phyloP scores from a whole-genome alignment of 75 land plant species.

The Cryptomeria japonica region DNA sequence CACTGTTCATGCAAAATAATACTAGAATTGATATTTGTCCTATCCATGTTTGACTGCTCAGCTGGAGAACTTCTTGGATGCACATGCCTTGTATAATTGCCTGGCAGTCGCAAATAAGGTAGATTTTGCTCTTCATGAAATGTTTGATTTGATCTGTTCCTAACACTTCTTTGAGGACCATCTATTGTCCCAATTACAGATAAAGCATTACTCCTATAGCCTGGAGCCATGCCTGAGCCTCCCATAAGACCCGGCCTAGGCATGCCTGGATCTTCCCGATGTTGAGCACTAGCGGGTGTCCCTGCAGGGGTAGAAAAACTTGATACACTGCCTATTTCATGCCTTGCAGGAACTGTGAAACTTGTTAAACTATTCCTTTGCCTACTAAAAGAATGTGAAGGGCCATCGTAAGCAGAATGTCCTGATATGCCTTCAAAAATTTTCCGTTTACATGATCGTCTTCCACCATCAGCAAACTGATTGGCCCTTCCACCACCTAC shows the following conservation, averaged over 20 bases:
- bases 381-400: neutral
- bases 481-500: neutral
- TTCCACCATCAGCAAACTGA: neutral
- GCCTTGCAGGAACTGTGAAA: neutral
- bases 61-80: neutral
- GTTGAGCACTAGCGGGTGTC: neutral
- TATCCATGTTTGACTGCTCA: conserved; percentile 9
- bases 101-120: neutral
- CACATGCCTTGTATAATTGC: neutral
- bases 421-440: neutral
- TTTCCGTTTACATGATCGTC: conserved; percentile 7
- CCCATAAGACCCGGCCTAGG: conserved; percentile 2
- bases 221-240: neutral
- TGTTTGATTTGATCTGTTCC: neutral
- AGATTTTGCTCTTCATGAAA: neutral
- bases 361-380: neutral
- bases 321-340: neutral
- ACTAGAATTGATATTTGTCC: neutral
- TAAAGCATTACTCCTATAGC: conserved; percentile 4
- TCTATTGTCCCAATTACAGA: neutral
- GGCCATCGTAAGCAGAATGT: neutral
- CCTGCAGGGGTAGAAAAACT: neutral
- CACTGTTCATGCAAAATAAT: neutral
- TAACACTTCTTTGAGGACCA: conserved; percentile 1
- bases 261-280: neutral